phyloP scores from a whole-genome alignment of 2,329 filamentous ascomycete genomes.

The Penicillium frequentans region DNA sequence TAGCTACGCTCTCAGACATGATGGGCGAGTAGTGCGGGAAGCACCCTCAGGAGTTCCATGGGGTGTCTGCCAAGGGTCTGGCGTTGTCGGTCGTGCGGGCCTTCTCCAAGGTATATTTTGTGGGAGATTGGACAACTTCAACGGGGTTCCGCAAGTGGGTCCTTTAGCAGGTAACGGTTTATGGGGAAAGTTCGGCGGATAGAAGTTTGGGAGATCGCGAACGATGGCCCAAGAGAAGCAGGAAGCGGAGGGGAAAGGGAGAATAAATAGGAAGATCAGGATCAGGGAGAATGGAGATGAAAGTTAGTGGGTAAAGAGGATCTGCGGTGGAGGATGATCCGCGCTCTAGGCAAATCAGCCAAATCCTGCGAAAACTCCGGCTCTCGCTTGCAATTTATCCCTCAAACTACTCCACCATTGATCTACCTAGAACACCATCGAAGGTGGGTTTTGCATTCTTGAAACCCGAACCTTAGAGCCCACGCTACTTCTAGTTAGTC shows the following conservation, averaged over 20 bases:
- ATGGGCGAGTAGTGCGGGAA: conserved; percentile 7
- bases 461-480: not conserved
- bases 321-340: conserved; percentile 25
- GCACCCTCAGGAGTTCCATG: conserved; percentile 18
- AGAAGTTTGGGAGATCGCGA: not conserved
- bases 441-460: not conserved
- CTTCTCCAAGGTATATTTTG: not conserved
- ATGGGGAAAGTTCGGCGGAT: not conserved
- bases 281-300: conserved; percentile 2
- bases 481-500: not conserved
- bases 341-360: conserved; percentile 11
- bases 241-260: not conserved
- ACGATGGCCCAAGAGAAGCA: not conserved
- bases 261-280: not conserved
- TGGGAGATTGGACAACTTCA: not conserved
- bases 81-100: not conserved
- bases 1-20: conserved; percentile 18
- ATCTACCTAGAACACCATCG: not conserved
- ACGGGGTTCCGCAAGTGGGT: not conserved
- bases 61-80: not conserved
- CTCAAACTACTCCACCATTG: not conserved
- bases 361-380: not conserved
- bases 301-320: conserved; percentile 13
- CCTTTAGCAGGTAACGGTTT: not conserved
- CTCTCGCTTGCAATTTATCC: not conserved